Conservation (phyloP, 2,329 filamentous ascomycete species). For the Talaromyces sp. region DNA sequence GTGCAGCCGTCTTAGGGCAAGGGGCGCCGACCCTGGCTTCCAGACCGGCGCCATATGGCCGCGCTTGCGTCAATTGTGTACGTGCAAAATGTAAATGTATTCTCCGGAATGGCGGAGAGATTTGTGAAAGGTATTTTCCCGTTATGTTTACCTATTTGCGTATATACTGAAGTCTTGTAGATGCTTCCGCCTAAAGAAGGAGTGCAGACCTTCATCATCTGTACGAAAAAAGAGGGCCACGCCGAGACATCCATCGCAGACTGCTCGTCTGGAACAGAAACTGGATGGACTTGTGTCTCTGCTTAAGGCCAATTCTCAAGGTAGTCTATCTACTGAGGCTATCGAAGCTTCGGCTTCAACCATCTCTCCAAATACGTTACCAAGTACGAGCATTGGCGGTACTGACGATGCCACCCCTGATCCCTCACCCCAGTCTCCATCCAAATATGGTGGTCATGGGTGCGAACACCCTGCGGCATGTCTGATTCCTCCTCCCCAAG, state of each 20-base stretch:
- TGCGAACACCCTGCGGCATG: not conserved
- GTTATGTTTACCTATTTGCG: not conserved
- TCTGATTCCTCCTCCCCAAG: not conserved
- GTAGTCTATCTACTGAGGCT: not conserved
- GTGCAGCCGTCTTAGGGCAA: not conserved
- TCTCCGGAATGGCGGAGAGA: conserved; percentile 17
- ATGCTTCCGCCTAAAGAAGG: conserved; percentile 45
- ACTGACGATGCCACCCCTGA: not conserved
- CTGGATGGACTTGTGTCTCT: conserved; percentile 30
- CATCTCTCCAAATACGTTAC: not conserved
- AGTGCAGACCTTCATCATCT: conserved; percentile 40
- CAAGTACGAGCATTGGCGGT: not conserved
- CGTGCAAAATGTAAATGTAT: conserved; percentile 30
- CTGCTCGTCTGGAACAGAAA: conserved; percentile 29
- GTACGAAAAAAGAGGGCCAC: conserved; percentile 31
- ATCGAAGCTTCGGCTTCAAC: not conserved
- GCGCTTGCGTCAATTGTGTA: conserved; percentile 28
- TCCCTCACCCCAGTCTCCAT: not conserved
- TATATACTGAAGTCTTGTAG: conserved; percentile 25
- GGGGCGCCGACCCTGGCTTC: not conserved
- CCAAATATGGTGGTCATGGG: not conserved
- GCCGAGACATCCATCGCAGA: conserved; percentile 21
- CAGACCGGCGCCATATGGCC: conserved; percentile 21
- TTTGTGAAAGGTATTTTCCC: conserved; percentile 20
- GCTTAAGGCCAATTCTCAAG: conserved; percentile 28